Percentiles rank a stretch among this genome's conserved stretches.
These are phyloP conservation scores for Cornus florida DNA, from an alignment of 148 eudicot genomes.

Conservation along the genomic window DNA sequence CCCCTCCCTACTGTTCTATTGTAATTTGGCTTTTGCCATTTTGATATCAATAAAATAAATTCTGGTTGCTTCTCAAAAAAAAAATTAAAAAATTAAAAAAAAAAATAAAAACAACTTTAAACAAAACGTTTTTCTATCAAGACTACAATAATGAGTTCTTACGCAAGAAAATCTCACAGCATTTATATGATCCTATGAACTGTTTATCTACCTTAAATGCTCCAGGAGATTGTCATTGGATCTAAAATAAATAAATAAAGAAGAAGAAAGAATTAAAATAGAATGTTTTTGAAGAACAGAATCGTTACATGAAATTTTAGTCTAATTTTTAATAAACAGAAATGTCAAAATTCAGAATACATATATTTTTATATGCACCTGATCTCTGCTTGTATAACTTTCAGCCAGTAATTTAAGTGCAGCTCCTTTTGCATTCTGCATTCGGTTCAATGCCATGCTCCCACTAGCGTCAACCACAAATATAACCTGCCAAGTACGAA, in stretches of 20 bases:
- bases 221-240: neutral
- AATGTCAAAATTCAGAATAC: neutral
- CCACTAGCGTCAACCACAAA: slow-evolving; percentile 99
- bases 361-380: slow-evolving; percentile 40
- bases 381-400: slow-evolving; percentile 99
- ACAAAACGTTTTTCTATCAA: neutral
- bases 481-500: slow-evolving; percentile 57
- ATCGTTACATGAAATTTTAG: neutral
- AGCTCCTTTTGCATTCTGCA: slow-evolving; percentile 99
- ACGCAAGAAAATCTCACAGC: neutral
- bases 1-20: too few species aligned
- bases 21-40: too few species aligned
- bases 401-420: slow-evolving; percentile 94
- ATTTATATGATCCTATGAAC: neutral
- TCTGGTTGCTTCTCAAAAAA: too few species aligned
- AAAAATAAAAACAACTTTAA: neutral
- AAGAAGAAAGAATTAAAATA: neutral
- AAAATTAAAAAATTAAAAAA: too few species aligned
- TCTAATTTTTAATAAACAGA: neutral
- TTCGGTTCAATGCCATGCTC: slow-evolving; percentile 97
- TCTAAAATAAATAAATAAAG: neutral
- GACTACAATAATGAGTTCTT: neutral
- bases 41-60: too few species aligned
- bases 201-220: neutral
- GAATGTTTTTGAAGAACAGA: neutral